Conservation (phyloP, 2,329 filamentous ascomycete genomes). For the Fusarium algeriense region DNA sequence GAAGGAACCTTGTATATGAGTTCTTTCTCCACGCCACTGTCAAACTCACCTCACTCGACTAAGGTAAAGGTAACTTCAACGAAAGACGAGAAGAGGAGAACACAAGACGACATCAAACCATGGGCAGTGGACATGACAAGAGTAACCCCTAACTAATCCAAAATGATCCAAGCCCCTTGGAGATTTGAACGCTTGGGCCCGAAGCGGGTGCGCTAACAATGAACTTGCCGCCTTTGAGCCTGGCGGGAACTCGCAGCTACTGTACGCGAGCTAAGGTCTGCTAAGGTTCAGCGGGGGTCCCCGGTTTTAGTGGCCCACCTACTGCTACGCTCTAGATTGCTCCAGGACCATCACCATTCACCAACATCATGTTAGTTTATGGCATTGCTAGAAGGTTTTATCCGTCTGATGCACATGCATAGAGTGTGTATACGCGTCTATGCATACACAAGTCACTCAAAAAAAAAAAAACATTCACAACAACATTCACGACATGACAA, state of each 20-base stretch:
- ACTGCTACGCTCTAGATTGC: slow-evolving; percentile 35
- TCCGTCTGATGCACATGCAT: background rate
- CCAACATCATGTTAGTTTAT: slow-evolving; percentile 15
- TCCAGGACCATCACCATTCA: slow-evolving; percentile 28
- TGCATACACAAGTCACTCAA: background rate
- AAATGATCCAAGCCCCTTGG: slow-evolving; percentile 18
- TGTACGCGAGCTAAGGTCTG: background rate
- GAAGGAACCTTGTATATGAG: slow-evolving; percentile 31
- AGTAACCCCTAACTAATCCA: slow-evolving; percentile 29
- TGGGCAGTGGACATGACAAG: background rate
- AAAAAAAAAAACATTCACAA: background rate
- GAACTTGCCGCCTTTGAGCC: slow-evolving; percentile 40
- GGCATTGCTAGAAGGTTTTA: slow-evolving; percentile 12
- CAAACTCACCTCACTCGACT: background rate
- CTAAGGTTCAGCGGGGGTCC: slow-evolving; percentile 18
- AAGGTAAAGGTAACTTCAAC: background rate
- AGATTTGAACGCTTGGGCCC: slow-evolving; percentile 40
- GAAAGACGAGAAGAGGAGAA: slow-evolving; percentile 16
- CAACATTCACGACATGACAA: no score
- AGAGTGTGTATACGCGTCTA: background rate
- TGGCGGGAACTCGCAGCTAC: slow-evolving; percentile 33
- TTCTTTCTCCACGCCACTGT: slow-evolving; percentile 3
- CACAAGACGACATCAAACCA: slow-evolving; percentile 19
- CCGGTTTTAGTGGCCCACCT: slow-evolving; percentile 12
- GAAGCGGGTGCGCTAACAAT: slow-evolving; percentile 42